phyloP scores from a whole-genome alignment of 2,329 filamentous ascomycete genomes.

The Dactylellina parvicollis region DNA sequence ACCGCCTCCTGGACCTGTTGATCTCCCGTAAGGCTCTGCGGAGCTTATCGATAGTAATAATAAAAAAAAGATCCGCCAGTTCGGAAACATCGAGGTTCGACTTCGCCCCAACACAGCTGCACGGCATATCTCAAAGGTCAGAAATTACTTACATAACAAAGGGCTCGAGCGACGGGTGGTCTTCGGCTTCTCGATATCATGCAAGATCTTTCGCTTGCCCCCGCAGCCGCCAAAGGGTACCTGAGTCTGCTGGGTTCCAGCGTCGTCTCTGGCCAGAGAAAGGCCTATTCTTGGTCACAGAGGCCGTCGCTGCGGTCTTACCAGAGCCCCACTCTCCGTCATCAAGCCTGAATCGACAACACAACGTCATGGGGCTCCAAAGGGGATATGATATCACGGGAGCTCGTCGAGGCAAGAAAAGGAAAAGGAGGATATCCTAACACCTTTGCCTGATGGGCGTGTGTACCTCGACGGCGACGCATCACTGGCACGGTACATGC shows the following conservation, averaged over 20 bases:
- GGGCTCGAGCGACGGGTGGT: no score
- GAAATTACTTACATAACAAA: not conserved
- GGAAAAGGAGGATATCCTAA: not conserved
- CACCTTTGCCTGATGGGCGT: no score
- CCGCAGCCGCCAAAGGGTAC: slow-evolving; percentile 44
- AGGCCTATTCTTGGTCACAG: slow-evolving; percentile 13
- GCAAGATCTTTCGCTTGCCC: slow-evolving; percentile 39
- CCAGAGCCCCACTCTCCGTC: slow-evolving; percentile 39
- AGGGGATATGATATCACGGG: slow-evolving; percentile 51
- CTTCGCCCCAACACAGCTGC: slow-evolving; percentile 13
- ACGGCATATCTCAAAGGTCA: slow-evolving; percentile 1
- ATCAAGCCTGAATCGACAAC: no score
- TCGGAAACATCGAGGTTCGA: not conserved
- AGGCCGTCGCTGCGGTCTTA: slow-evolving; percentile 13
- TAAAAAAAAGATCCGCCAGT: not conserved
- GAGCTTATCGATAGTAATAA: not conserved
- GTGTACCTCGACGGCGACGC: no score
- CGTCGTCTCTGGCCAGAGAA: not conserved
- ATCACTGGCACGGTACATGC: no score
- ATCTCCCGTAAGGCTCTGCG: slow-evolving; percentile 16
- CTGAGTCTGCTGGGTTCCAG: slow-evolving; percentile 6
- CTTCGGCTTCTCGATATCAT: no score
- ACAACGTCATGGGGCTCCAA: slow-evolving; percentile 50
- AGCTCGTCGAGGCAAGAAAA: slow-evolving; percentile 29
- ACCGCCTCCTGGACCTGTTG: not conserved